Percentiles rank a stretch among this genome's conserved stretches.
These are phyloP conservation scores for Cubamyces sp. DNA, from an alignment of 768 basidiomycete species.

Conservation along the genomic window DNA sequence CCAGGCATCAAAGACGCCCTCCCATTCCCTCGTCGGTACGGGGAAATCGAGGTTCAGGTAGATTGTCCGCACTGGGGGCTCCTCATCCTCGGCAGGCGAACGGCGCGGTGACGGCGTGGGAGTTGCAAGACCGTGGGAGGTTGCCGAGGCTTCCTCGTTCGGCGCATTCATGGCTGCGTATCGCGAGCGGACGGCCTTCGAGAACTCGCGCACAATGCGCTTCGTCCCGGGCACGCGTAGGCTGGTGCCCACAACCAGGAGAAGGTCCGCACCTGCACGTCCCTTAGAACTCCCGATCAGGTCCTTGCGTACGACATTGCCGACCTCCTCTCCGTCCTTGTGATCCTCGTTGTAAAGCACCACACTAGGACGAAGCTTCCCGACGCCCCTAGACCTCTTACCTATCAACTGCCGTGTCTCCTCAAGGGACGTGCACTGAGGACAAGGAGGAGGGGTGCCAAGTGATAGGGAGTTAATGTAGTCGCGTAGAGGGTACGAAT, in stretches of 20 bases:
- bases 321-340: slow-evolving; percentile 85
- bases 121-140: slow-evolving; percentile 37
- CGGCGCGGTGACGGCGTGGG: slow-evolving; percentile 55
- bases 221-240: slow-evolving; percentile 90
- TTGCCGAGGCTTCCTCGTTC: slow-evolving; percentile 36
- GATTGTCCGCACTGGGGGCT: slow-evolving; percentile 63
- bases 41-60: slow-evolving; percentile 91
- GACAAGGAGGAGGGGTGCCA: slow-evolving; percentile 76
- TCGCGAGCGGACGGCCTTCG: slow-evolving; percentile 71
- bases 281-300: slow-evolving; percentile 67
- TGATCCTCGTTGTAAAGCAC: slow-evolving; percentile 91
- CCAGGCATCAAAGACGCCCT: slow-evolving; percentile 90
- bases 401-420: slow-evolving; percentile 71
- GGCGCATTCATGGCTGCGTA: slow-evolving; percentile 37
- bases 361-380: slow-evolving; percentile 82
- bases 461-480: slow-evolving; percentile 61
- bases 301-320: slow-evolving; percentile 81
- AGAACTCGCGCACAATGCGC: slow-evolving; percentile 86
- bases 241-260: slow-evolving; percentile 91
- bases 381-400: slow-evolving; percentile 80
- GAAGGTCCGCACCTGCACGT: slow-evolving; percentile 74
- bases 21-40: slow-evolving; percentile 84
- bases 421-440: slow-evolving; percentile 74
- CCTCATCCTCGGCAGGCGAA: slow-evolving; percentile 47
- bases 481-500: slow-evolving; percentile 65